Evolutionary conservation across 2,329 filamentous ascomycete genomes (phyloP).

Genomic region (Neonectria faginata): DNA sequence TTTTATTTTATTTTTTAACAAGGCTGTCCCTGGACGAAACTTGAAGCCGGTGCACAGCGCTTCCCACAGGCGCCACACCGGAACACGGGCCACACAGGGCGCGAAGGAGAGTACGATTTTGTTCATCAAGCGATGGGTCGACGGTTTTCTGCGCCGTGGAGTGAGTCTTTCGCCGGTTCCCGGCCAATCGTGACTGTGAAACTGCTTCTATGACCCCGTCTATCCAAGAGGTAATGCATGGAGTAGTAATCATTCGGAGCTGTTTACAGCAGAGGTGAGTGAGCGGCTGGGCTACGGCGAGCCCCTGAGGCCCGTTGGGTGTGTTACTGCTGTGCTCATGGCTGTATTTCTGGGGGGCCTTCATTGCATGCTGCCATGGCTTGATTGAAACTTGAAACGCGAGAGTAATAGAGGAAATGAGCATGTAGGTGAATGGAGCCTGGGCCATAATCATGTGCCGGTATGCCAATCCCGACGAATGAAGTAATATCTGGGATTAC

Average conservation of each 20-base stretch:
- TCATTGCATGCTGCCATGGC: conserved; percentile 4
- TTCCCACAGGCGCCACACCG: conserved; percentile 20
- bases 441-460: not conserved
- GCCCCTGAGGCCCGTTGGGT: conserved; percentile 21
- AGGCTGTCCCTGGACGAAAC: conserved; percentile 38
- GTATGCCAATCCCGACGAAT: not conserved
- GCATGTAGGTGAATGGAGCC: not conserved
- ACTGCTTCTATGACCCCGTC: conserved; percentile 12
- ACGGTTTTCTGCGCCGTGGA: conserved; percentile 35
- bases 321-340: conserved; percentile 10
- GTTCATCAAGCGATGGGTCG: conserved; percentile 28
- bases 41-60: conserved; percentile 26
- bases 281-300: not conserved
- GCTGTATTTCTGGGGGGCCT: not conserved
- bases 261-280: conserved; percentile 13
- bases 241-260: not conserved
- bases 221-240: conserved; percentile 12
- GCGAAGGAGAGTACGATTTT: conserved; percentile 29
- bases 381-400: conserved; percentile 22
- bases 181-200: conserved; percentile 20
- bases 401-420: not conserved
- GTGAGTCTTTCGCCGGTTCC: conserved; percentile 6
- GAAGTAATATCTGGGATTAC: conserved; percentile 14
- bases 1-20: conserved; percentile 21
- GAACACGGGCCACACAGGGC: conserved; percentile 34